phyloP scores from a whole-genome alignment of 768 basidiomycete species.

The Macrocybe gigantea region DNA sequence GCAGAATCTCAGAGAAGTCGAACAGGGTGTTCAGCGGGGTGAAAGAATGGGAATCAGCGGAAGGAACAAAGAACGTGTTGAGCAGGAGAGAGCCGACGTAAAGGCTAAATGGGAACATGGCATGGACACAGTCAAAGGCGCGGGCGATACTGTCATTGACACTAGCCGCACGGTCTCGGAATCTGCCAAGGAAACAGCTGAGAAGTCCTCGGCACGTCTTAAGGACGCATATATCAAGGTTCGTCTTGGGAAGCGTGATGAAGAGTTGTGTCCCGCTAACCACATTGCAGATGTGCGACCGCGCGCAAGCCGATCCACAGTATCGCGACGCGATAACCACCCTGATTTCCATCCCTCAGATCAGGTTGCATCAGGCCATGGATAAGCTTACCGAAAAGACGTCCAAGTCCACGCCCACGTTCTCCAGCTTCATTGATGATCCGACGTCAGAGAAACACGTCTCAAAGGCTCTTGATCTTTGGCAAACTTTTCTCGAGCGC shows the following conservation, averaged over 20 bases:
- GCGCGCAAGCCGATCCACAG: conserved; percentile 54
- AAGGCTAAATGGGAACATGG: conserved; percentile 58
- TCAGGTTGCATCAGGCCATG: conserved; percentile 52
- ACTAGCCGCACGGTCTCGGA: conserved; percentile 36
- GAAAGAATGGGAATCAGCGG: conserved; percentile 50
- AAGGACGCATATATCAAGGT: conserved; percentile 52
- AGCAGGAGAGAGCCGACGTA: conserved; percentile 40
- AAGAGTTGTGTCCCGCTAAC: not conserved
- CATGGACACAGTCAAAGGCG: conserved; percentile 59
- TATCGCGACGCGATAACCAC: conserved; percentile 55
- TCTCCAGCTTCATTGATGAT: conserved; percentile 55
- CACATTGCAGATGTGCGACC: conserved; percentile 49
- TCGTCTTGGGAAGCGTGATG: conserved; percentile 1
- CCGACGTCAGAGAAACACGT: conserved; percentile 60
- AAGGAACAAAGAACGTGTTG: conserved; percentile 40
- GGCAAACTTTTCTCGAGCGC: conserved; percentile 45
- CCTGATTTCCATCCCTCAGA: conserved; percentile 49
- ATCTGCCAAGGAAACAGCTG: conserved; percentile 36
- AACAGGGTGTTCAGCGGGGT: conserved; percentile 54
- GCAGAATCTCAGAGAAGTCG: conserved; percentile 45
- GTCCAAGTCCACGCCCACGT: conserved; percentile 26
- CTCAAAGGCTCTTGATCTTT: conserved; percentile 41
- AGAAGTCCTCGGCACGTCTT: conserved; percentile 36
- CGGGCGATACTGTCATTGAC: conserved; percentile 53
- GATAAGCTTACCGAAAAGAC: conserved; percentile 27